Percentiles rank a stretch among this genome's conserved stretches.
These are phyloP conservation scores for Vaccinium corymbosum DNA, from an alignment of 148 eudicot genomes.

Conservation along the genomic window DNA sequence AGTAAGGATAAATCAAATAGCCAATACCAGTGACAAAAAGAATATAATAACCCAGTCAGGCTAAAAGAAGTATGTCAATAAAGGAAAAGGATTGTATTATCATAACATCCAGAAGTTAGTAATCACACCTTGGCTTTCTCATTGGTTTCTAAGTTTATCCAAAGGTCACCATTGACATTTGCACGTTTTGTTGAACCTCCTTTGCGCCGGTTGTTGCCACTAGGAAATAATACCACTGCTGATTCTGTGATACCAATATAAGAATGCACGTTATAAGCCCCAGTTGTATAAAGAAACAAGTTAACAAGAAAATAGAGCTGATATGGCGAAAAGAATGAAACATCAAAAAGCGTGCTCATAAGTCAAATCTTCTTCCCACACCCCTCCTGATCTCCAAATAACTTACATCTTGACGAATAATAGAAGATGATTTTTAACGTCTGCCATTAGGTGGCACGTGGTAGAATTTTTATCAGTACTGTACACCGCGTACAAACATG, in stretches of 20 bases:
- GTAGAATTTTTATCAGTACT: neutral
- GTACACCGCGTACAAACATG: neutral
- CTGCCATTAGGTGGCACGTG: neutral
- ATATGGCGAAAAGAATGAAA: neutral
- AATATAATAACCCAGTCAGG: neutral
- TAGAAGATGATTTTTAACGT: neutral
- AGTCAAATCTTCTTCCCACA: neutral
- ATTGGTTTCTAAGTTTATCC: constrained; percentile 11
- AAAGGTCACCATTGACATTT: neutral
- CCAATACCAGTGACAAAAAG: neutral
- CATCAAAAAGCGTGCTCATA: neutral
- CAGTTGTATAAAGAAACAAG: neutral
- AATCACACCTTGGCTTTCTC: constrained; percentile 15
- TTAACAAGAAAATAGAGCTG: neutral
- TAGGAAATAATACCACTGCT: constrained; percentile 5
- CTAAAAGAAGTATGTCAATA: neutral
- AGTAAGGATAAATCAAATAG: neutral
- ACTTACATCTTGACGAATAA: neutral
- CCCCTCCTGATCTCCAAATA: neutral
- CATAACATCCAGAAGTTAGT: neutral
- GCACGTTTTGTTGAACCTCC: neutral
- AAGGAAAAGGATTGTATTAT: neutral
- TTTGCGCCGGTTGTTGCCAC: neutral
- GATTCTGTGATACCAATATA: neutral
- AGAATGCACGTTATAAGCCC: neutral